phyloP scores from a whole-genome alignment of 2,329 filamentous ascomycete genomes.

The Neofusicoccum laricinum region DNA sequence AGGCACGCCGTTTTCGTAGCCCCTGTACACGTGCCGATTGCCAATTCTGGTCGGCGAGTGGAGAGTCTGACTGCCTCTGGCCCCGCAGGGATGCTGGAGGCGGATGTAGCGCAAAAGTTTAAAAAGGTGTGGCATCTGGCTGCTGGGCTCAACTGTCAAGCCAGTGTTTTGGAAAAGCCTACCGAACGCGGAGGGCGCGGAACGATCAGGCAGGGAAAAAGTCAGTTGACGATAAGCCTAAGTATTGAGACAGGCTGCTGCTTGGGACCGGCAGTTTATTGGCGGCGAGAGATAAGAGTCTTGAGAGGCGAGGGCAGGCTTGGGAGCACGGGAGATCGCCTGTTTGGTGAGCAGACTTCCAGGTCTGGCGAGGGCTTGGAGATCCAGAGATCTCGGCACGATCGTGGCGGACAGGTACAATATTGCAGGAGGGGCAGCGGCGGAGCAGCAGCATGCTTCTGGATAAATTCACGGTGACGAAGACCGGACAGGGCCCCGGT shows the following conservation, averaged over 20 bases:
- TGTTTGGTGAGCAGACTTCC: neutral
- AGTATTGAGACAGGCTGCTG: neutral
- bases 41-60: neutral
- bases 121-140: neutral
- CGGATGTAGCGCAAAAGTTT: constrained; percentile 1
- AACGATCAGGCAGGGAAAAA: neutral
- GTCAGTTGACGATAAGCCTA: neutral
- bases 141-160: neutral
- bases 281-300: neutral
- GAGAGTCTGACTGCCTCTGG: neutral
- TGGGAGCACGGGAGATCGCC: neutral
- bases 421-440: neutral
- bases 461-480: neutral
- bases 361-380: neutral
- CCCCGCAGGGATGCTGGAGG: neutral
- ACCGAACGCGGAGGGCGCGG: neutral
- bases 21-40: neutral
- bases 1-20: constrained; percentile 7
- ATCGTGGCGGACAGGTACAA: neutral
- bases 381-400: neutral
- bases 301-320: neutral
- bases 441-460: neutral
- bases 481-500: neutral
- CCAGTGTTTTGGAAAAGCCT: constrained; percentile 2
- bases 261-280: neutral